Base-by-base conservation (phyloP, 805 yeast genomes). In the Starmera dryadoides region DNA sequence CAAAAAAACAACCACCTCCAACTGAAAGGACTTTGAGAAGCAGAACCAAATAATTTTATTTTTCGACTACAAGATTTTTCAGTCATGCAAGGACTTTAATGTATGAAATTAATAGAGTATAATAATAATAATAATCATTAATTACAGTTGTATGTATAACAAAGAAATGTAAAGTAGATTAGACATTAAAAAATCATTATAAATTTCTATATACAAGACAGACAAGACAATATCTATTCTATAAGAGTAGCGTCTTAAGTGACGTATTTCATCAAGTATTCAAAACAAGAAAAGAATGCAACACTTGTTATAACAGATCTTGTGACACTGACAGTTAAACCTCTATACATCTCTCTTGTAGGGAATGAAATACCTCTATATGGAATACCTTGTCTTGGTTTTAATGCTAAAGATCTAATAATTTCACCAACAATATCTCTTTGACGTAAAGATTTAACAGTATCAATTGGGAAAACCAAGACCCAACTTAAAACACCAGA, bases 401-500 rank as follows among this genome's bases (percentile, higher is more conserved):
- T 64, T 57, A 35, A 70, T 50, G 29, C 81, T 72, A 42, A 71
- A 65, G 50, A 64, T 39, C 84, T 55, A 30, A 83, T 62, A n/a
- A 83, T 77, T 45, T 80, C 78, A 23, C 81, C 67, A 20, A 86
- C 82, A 4, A 82, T 67, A 49, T 86, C 91, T 42, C 82, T 74
- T 53, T 86, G 96, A 33, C 77, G 71, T 41, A 81, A 69, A 2
- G 89, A 77, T 55, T 87, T 86, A 42, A 82, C 67, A 0, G 95
- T 86, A 57, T 86, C 96, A 10, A 86, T 55, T 4, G 95, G 94
- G 61, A 82, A 87, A 4, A 86, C 79, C 1, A 77, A 58, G 2
- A 77, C 60, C 94, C 95, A 86, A 37, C 87, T 71, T 15, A 81
- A 60, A 15, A 81, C 72, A 3, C 95, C 95, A 4, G 93, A 76